Percentiles rank a stretch among this genome's conserved stretches.
phyloP scores from a whole-genome alignment of 1,284 basidiomycete genomes.

The Lignosus rhinocerotis region DNA sequence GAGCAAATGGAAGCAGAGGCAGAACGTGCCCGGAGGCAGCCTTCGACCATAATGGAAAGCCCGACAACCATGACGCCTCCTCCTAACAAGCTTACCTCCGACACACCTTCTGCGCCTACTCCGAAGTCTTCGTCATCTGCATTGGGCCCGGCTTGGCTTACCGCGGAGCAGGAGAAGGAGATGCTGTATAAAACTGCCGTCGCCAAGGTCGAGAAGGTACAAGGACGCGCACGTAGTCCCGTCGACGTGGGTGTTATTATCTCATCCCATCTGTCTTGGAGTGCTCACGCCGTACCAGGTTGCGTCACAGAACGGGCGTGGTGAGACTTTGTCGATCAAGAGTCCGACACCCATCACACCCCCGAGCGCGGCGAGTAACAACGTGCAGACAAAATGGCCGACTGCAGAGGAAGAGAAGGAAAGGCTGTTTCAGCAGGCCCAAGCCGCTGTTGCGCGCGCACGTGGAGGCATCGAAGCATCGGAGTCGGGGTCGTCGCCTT shows the following conservation, averaged over 20 bases:
- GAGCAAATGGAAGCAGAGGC: conserved; percentile 28
- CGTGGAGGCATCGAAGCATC: conserved; percentile 12
- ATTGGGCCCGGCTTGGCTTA: conserved; percentile 40
- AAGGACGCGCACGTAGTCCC: conserved; percentile 36
- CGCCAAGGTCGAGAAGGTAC: conserved; percentile 57
- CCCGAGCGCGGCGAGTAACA: conserved; percentile 9
- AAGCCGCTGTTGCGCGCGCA: conserved; percentile 45
- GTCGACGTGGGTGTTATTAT: conserved; percentile 7
- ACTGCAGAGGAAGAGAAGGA: conserved; percentile 76
- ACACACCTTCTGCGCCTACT: background rate
- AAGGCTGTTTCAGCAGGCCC: conserved; percentile 66
- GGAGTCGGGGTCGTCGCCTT: background rate
- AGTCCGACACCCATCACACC: conserved; percentile 2
- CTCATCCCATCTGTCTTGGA: background rate
- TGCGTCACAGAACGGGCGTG: background rate
- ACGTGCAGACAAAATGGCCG: conserved; percentile 43
- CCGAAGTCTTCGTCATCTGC: conserved; percentile 3
- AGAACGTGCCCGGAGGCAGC: conserved; percentile 20
- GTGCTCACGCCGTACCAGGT: background rate
- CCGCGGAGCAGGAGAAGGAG: conserved; percentile 68
- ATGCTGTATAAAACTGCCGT: conserved; percentile 67
- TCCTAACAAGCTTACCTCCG: background rate
- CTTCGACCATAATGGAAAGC: conserved; percentile 23
- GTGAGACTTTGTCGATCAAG: conserved; percentile 5
- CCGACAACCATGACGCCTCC: conserved; percentile 1